phyloP scores from a whole-genome alignment of 2,329 filamentous ascomycete species.

The Colletotrichum sp. region DNA sequence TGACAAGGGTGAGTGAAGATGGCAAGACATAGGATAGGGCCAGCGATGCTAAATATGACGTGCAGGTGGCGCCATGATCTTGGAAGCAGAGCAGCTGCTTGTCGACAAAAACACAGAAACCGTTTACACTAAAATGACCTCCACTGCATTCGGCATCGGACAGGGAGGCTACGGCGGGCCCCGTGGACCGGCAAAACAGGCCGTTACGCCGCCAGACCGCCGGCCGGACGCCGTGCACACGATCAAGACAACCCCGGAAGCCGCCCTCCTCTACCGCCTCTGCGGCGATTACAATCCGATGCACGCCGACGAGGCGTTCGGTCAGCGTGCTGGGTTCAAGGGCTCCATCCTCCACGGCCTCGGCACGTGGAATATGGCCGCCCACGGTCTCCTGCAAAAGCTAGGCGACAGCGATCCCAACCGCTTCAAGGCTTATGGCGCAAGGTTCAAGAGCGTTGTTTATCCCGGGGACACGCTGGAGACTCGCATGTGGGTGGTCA shows the following conservation, averaged over 20 bases:
- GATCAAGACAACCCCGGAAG: slow-evolving; percentile 42
- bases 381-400: slow-evolving; percentile 44
- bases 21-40: not conserved
- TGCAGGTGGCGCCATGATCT: slow-evolving; percentile 43
- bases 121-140: slow-evolving; percentile 42
- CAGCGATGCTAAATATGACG: not conserved
- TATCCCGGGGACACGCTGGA: slow-evolving; percentile 50
- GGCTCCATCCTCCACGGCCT: slow-evolving; percentile 51
- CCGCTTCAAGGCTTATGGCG: slow-evolving; percentile 46
- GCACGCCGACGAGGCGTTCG: slow-evolving; percentile 48
- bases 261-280: slow-evolving; percentile 46
- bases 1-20: slow-evolving; percentile 37
- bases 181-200: slow-evolving; percentile 39
- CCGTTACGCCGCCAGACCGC: slow-evolving; percentile 34
- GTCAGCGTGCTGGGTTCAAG: slow-evolving; percentile 46
- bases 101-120: slow-evolving; percentile 42
- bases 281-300: slow-evolving; percentile 56
- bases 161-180: slow-evolving; percentile 51
- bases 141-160: slow-evolving; percentile 47
- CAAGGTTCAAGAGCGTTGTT: slow-evolving; percentile 50
- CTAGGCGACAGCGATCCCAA: slow-evolving; percentile 44
- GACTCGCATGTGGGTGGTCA: slow-evolving; percentile 47
- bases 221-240: slow-evolving; percentile 41
- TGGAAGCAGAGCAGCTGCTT: slow-evolving; percentile 43
- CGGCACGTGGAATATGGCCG: slow-evolving; percentile 52